These are phyloP conservation scores for Sinapis alba DNA, from an alignment of 441 rosid genomes.

Conservation along the genomic window DNA sequence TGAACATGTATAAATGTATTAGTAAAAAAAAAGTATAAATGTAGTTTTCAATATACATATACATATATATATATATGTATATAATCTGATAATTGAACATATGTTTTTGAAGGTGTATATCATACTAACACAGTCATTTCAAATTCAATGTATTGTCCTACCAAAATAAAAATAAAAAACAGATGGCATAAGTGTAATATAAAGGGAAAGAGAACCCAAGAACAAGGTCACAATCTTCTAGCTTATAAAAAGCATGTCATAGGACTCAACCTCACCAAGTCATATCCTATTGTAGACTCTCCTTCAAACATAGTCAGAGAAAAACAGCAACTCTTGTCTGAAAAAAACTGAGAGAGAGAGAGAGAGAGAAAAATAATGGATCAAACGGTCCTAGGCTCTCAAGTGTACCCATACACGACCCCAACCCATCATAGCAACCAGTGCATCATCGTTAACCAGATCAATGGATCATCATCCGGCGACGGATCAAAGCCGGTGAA, in stretches of 20 bases:
- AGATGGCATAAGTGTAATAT: conserved; percentile 32
- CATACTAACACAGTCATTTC: background rate
- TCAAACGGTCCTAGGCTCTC: conserved; percentile 26
- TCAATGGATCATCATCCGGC: conserved; percentile 39
- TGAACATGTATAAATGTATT: background rate
- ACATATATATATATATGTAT: background rate
- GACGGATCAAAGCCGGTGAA: conserved; percentile 47
- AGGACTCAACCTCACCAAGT: conserved; percentile 31
- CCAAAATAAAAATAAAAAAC: background rate
- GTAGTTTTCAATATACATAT: too few species aligned
- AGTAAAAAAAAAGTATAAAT: too few species aligned
- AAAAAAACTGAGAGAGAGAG: conserved; percentile 4
- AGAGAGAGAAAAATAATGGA: conserved; percentile 16
- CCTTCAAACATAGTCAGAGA: conserved; percentile 25
- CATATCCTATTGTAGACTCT: conserved; percentile 18
- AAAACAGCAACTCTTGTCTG: conserved; percentile 33
- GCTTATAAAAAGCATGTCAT: conserved; percentile 39
- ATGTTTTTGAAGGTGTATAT: background rate
- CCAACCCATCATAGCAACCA: conserved; percentile 10
- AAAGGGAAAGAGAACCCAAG: conserved; percentile 2
- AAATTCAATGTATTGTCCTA: background rate
- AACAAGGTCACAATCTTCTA: conserved; percentile 21
- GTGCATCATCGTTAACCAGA: conserved; percentile 27
- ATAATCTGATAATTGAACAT: too few species aligned
- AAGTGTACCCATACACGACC: conserved; percentile 29